Conservation (phyloP, 2,329 filamentous ascomycete species). For the Venturia nashicola region DNA sequence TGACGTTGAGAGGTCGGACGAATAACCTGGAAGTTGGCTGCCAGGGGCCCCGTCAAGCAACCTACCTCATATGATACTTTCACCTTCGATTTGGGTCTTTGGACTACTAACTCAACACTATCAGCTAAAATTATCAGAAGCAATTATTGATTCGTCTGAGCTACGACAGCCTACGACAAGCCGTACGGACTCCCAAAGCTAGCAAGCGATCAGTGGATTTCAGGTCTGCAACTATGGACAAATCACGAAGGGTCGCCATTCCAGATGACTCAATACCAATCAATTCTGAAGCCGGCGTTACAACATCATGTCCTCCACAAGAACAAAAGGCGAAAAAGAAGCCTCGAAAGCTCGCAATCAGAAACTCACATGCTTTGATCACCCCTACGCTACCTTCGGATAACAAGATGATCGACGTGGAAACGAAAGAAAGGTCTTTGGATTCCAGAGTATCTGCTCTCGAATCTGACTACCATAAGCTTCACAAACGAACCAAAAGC, state of each 20-base stretch:
- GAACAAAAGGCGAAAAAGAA: not conserved
- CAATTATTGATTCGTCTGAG: not conserved
- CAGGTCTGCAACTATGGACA: not conserved
- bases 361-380: not conserved
- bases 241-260: not conserved
- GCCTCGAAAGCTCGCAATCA: not conserved
- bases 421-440: not conserved
- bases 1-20: not conserved
- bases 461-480: not conserved
- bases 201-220: not conserved
- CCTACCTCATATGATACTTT: not conserved
- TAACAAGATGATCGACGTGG: not conserved
- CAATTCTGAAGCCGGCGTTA: not conserved
- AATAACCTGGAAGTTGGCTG: conserved; percentile 1
- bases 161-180: not conserved
- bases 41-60: not conserved
- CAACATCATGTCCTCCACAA: not conserved
- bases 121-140: not conserved
- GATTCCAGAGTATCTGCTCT: not conserved
- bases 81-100: not conserved
- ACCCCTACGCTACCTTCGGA: not conserved
- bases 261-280: not conserved
- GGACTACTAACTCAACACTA: not conserved
- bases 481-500: not conserved
- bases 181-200: not conserved